Conservation (phyloP, 345 rosid species). For the Psidium guajava region DNA sequence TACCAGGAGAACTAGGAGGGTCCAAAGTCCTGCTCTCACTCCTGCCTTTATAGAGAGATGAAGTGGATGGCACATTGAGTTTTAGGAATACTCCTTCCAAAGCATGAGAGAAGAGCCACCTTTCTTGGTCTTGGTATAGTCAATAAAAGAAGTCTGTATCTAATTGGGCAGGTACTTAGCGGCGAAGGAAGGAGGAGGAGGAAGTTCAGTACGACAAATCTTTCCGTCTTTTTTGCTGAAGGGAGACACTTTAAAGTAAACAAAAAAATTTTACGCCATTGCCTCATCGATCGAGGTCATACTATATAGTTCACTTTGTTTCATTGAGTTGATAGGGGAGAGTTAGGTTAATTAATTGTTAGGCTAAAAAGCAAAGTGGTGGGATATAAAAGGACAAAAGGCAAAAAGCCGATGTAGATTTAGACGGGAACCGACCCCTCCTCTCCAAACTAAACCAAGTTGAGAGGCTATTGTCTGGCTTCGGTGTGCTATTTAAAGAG, state of each 20-base stretch:
- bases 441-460: not conserved
- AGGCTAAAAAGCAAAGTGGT: not conserved
- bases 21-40: not conserved
- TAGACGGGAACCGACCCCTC: not conserved
- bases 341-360: not conserved
- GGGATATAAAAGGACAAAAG: not conserved
- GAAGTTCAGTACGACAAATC: not conserved
- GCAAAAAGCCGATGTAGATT: not conserved
- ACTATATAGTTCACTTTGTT: not conserved
- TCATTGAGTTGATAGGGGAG: not conserved
- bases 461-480: not conserved
- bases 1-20: not conserved
- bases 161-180: not conserved
- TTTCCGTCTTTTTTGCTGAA: not conserved
- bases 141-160: not conserved
- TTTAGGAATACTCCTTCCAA: not conserved
- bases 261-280: not conserved
- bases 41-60: not conserved
- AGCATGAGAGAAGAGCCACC: not conserved
- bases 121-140: not conserved
- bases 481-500: not conserved
- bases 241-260: not conserved
- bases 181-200: not conserved
- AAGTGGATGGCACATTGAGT: not conserved
- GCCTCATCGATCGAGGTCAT: not conserved